Evolutionary conservation across 164 flowering plant species (phyloP).

Genomic region (Aristolochia fimbriata): DNA sequence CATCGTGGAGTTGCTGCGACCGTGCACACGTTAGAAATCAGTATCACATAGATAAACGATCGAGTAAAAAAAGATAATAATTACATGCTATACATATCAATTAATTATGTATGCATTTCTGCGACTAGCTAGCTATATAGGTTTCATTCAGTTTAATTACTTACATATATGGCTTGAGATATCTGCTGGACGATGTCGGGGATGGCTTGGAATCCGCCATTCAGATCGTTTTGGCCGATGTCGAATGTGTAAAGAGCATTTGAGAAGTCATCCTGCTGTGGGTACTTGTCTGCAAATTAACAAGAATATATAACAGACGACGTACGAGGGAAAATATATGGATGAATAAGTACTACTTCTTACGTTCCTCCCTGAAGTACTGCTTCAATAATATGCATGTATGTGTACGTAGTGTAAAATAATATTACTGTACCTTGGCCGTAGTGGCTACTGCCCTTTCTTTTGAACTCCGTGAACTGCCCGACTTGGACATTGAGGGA

Average conservation of each 20-base stretch:
- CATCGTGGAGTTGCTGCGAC: background rate
- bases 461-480: slow-evolving; percentile 38
- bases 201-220: slow-evolving; percentile 27
- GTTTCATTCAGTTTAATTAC: background rate
- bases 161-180: slow-evolving; percentile 14
- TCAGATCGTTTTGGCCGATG: slow-evolving; percentile 59
- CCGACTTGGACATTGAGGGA: slow-evolving; percentile 30
- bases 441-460: slow-evolving; percentile 23
- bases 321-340: no score
- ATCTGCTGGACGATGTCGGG: slow-evolving; percentile 39
- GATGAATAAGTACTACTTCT: no score
- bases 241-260: slow-evolving; percentile 57
- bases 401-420: no score
- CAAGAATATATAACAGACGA: background rate
- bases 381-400: no score
- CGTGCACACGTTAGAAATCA: no score
- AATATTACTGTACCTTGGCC: slow-evolving; percentile 26
- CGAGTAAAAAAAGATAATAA: no score
- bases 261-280: slow-evolving; percentile 41
- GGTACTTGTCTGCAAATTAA: slow-evolving; percentile 17
- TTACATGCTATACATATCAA: no score
- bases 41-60: no score
- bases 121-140: no score
- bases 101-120: no score
- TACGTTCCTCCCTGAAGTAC: no score